These are phyloP conservation scores for Colletotrichum cereale DNA, from an alignment of 2,329 filamentous ascomycete genomes.

Conservation along the genomic window DNA sequence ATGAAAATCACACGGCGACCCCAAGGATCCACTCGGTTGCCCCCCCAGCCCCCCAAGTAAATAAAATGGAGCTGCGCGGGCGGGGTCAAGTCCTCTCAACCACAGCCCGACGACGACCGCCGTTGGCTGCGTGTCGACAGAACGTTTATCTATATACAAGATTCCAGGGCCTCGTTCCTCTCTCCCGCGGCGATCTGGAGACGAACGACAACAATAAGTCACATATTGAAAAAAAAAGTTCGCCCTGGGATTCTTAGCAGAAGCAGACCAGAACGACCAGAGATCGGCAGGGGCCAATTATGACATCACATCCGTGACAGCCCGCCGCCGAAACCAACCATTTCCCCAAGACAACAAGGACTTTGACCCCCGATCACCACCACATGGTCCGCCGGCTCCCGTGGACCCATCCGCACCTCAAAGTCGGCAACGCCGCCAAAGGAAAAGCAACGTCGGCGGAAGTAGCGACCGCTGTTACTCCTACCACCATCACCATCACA, in stretches of 20 bases:
- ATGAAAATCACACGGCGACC: neutral
- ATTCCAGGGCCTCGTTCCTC: neutral
- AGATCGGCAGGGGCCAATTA: neutral
- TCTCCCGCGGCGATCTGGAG: neutral
- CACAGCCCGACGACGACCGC: neutral
- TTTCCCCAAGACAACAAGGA: neutral
- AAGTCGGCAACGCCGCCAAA: constrained; percentile 20
- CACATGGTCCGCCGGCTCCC: constrained; percentile 38
- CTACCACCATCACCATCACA: neutral
- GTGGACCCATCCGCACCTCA: constrained; percentile 36
- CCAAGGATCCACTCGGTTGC: constrained; percentile 18
- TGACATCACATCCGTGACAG: neutral
- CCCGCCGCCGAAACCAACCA: neutral
- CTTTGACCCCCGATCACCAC: neutral
- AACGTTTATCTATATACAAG: neutral
- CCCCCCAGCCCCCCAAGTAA: constrained; percentile 3
- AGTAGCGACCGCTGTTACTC: neutral
- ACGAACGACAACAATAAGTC: neutral
- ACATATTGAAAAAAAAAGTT: neutral
- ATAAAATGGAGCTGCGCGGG: neutral
- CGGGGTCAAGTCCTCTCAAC: neutral
- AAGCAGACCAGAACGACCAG: neutral
- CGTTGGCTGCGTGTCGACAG: neutral
- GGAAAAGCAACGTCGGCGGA: neutral
- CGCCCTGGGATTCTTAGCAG: neutral